Evolutionary conservation across 176 grass and related monocot species (phyloP).

Genomic region (Themeda triandra): DNA sequence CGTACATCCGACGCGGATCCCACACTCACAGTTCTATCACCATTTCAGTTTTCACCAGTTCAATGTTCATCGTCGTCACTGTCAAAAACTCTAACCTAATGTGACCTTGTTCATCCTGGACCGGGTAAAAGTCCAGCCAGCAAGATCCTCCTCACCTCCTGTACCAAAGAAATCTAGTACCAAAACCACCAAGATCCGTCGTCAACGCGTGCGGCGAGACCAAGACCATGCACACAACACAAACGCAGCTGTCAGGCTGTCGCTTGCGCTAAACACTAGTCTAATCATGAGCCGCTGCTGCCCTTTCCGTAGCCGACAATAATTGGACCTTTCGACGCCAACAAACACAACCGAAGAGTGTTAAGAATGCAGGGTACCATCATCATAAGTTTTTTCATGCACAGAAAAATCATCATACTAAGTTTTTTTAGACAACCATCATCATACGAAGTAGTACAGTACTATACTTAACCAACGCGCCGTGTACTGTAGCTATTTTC

Average conservation of each 20-base stretch:
- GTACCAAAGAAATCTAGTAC: too few relatives aligned
- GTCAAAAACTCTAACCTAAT: not conserved
- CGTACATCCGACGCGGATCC: not conserved
- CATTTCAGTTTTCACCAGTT: too few relatives aligned
- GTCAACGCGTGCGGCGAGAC: not conserved
- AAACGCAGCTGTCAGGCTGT: slow-evolving; percentile 8
- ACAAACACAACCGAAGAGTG: not conserved
- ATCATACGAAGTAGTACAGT: too few relatives aligned
- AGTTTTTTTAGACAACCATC: too few relatives aligned
- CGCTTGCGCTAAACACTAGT: not conserved
- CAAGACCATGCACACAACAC: not conserved
- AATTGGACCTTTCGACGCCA: slow-evolving; percentile 7
- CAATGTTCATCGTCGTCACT: not conserved
- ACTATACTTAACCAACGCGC: not conserved
- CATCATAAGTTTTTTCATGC: too few relatives aligned
- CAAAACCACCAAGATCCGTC: too few relatives aligned
- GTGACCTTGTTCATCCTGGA: not conserved
- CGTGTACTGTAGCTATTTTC: not conserved
- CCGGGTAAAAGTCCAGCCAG: not conserved
- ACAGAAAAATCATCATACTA: too few relatives aligned
- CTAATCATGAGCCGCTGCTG: not conserved
- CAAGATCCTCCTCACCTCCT: not conserved
- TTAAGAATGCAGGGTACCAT: not conserved
- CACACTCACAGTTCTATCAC: not conserved
- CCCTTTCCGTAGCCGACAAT: not conserved